Conservation (phyloP, 371 early-diverging fungal genomes). For the Mycotypha africana region DNA sequence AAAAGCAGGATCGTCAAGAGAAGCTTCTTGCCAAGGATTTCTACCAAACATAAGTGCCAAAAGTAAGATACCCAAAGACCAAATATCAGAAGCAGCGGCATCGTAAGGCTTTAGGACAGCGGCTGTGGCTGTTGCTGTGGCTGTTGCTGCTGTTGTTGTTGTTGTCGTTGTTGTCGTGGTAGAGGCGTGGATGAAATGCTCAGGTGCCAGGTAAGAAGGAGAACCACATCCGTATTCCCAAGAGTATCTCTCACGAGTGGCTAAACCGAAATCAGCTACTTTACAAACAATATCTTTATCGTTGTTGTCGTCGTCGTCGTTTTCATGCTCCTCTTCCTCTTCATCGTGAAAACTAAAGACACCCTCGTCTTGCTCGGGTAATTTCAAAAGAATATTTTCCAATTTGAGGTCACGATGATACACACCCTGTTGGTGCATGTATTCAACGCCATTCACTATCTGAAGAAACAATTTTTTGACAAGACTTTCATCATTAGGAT, state of each 20-base stretch:
- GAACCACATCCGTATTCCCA: conserved; percentile 77
- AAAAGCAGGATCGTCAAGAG: conserved; percentile 45
- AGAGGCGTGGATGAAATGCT: conserved; percentile 53
- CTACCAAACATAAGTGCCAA: conserved; percentile 70
- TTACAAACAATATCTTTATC: conserved; percentile 51
- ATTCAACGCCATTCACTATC: conserved; percentile 51
- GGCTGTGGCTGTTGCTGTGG: conserved; percentile 13
- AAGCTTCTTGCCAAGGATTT: conserved; percentile 77
- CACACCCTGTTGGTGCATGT: conserved; percentile 49
- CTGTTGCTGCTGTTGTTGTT: not conserved
- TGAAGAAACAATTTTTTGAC: conserved; percentile 46
- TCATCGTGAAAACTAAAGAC: too few relatives aligned
- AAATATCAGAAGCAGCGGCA: conserved; percentile 66
- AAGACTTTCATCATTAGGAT: conserved; percentile 25
- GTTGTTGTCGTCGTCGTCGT: conserved; percentile 23
- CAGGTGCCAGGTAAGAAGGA: conserved; percentile 63
- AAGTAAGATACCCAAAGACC: conserved; percentile 74
- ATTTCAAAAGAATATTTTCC: conserved; percentile 66
- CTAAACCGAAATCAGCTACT: conserved; percentile 84
- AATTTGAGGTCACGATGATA: conserved; percentile 79
- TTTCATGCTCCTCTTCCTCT: too few relatives aligned
- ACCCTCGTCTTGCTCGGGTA: too few relatives aligned
- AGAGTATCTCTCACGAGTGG: conserved; percentile 66
- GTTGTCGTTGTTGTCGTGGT: not conserved
- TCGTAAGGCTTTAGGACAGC: conserved; percentile 15